Evolutionary conservation across 2,329 filamentous ascomycete genomes (phyloP).

Genomic region (Fusarium decemcellulare): DNA sequence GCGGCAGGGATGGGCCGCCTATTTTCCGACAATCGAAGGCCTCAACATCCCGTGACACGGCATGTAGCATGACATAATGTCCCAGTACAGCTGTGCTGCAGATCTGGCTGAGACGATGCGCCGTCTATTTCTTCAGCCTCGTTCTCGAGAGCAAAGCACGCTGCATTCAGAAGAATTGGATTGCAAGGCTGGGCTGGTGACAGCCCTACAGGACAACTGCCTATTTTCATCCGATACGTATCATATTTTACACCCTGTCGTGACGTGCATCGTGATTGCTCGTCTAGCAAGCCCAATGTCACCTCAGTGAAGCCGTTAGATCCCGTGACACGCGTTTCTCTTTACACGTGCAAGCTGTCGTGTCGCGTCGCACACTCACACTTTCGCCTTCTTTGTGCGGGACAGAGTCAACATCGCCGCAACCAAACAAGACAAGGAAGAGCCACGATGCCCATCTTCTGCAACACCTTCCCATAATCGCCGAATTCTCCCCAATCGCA

Average conservation of each 20-base stretch:
- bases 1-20: background rate
- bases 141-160: no score
- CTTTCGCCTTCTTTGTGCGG: background rate
- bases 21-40: background rate
- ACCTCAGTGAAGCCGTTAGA: constrained; percentile 2
- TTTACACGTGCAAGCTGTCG: constrained; percentile 34
- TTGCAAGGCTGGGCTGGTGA: no score
- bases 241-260: no score
- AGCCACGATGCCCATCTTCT: constrained; percentile 20
- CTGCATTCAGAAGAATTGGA: no score
- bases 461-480: constrained; percentile 17
- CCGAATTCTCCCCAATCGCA: constrained; percentile 4
- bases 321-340: constrained; percentile 9
- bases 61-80: no score
- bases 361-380: constrained; percentile 10
- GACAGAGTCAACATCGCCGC: background rate
- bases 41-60: background rate
- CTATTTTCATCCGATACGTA: no score
- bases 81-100: no score
- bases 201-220: no score
- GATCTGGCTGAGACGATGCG: no score
- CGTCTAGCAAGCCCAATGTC: background rate
- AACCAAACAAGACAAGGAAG: constrained; percentile 1
- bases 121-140: no score
- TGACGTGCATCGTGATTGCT: no score